Base-by-base conservation (phyloP, 2,329 filamentous ascomycete genomes). In the Nigrospora oryzae region DNA sequence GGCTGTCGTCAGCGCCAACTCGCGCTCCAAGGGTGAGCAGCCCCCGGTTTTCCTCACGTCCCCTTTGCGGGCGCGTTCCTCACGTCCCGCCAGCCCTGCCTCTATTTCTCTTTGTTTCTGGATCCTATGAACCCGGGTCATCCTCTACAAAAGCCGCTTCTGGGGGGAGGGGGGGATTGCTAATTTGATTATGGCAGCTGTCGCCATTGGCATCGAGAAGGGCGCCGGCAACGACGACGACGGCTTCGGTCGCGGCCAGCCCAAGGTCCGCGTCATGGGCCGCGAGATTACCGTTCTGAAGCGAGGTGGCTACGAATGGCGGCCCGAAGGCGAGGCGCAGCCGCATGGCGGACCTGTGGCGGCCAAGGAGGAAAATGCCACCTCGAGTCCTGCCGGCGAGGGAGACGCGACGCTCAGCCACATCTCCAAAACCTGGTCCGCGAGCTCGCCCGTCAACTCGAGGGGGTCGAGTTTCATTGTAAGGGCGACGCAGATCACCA, bases 1-100 rank as follows among this genome's bases (percentile, higher is more conserved):
- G 62, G 88, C 86, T 0, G 82, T 93, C 1, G 86, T 94, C 14
- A 90, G 86, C 58, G 81, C 81, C 28, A 93, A 91, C 58, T 89
- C 85, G 48, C 77, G 82, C 51, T 80, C 78, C 33, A 90, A 90
- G 63, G 23, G 23, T 28, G 23, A 28, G 23, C 23, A 28, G 23
- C 23, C 7, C 8, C 23, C 23, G 23, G 23, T 28, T 28, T 28
- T 28, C 23, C 7, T 28, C 23, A 28, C 10, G 23, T 6, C 5
- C 23, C 5, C 5, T 28, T 28, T 10, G 5, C 23, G 23, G 23
- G n/a, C n/a, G n/a, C n/a, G n/a, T n/a, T n/a, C n/a, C n/a, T n/a
- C n/a, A n/a, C n/a, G n/a, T n/a, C n/a, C n/a, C n/a, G n/a, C n/a
- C n/a, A n/a, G n/a, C n/a, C n/a, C n/a, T n/a, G n/a, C n/a, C n/a